Base-by-base conservation (phyloP, 805 yeast genomes). In the Myxozyma melibiosi region DNA sequence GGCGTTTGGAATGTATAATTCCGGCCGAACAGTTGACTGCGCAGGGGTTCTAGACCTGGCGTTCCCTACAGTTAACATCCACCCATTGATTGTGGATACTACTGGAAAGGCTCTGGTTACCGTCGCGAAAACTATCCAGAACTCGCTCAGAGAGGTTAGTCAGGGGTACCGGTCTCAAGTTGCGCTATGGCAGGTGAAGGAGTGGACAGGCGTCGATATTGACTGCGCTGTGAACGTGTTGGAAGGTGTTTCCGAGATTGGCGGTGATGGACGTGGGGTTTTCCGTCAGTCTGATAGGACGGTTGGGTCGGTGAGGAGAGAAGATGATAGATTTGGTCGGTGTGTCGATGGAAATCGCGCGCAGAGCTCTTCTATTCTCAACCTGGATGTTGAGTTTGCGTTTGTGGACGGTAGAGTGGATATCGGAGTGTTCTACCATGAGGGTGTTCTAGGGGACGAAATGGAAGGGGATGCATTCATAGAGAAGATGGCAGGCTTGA, bases 351-450 rank as follows among this genome's bases (percentile, higher is more conserved):
- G 8, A n/a, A 47, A 45, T 16, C 16, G 28, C 33, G 50, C 33
- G 16, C 22, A 39, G 34, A 14, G 16, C 13, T 31, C 44, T 16
- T 27, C 24, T 13, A 11, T 24, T 41, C 33, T 62, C 16, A 50
- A 60, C 22, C 28, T 59, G 14, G 67, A 65, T 25, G 46, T 64
- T 24, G 66, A 65, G 37, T 47, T 64, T 18, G 62, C 61, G 24
- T 25, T 55, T 9, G 30, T 20, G 18, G 42, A 43, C n/a, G 25
- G 27, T n/a, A 24, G 35, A 25, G 25, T 63, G 16, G 62, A 62
- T 30, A 47, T 65, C 13, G 67, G 67, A 5, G 30, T 64, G 14
- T 64, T 64, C 40, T 51, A 28, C 34, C 25, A 27, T 27, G 60
- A 55, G 11, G 49, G 49, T 3, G 45, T 35, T 8, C 24, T 51